A percentile compares a stretch with the other conserved stretches of the same genome.
phyloP scores from a whole-genome alignment of 352 stramenopile genomes.

The Globisporangium rhizosaccharum region DNA sequence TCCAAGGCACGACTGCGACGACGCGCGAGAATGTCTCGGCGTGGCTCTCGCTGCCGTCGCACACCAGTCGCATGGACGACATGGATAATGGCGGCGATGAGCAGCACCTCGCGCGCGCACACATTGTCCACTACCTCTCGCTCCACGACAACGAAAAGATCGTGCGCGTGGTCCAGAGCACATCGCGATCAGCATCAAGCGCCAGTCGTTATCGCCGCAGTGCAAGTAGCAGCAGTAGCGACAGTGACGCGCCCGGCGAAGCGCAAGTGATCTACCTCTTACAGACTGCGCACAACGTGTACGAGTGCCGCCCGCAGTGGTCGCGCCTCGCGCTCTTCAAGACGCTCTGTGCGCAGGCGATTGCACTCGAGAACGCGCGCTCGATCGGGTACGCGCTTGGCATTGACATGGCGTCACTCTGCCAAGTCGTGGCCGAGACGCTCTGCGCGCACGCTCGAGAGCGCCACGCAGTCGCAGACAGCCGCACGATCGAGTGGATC shows the following conservation, averaged over 20 bases:
- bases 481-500: constrained; percentile 51
- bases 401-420: constrained; percentile 85
- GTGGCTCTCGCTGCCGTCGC: constrained; percentile 78
- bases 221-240: constrained; percentile 10
- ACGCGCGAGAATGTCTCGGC: constrained; percentile 45
- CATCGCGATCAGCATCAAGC: constrained; percentile 17
- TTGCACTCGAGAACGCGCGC: constrained; percentile 61
- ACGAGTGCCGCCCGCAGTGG: constrained; percentile 84
- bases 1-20: constrained; percentile 43
- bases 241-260: constrained; percentile 19
- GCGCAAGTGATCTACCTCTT: constrained; percentile 78
- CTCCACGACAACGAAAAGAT: constrained; percentile 74
- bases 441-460: constrained; percentile 43
- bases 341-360: constrained; percentile 46
- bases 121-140: constrained; percentile 77
- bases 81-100: constrained; percentile 41
- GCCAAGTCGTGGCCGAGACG: constrained; percentile 78
- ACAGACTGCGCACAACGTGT: constrained; percentile 77
- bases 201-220: neutral
- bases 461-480: constrained; percentile 18
- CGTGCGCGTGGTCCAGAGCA: constrained; percentile 64
- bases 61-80: constrained; percentile 20
- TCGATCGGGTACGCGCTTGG: constrained; percentile 82
- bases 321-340: constrained; percentile 78
- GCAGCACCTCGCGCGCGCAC: constrained; percentile 30